Evolutionary conservation across 192 early-diverging fungal genomes (phyloP).

Genomic region (Dispira simplex): DNA sequence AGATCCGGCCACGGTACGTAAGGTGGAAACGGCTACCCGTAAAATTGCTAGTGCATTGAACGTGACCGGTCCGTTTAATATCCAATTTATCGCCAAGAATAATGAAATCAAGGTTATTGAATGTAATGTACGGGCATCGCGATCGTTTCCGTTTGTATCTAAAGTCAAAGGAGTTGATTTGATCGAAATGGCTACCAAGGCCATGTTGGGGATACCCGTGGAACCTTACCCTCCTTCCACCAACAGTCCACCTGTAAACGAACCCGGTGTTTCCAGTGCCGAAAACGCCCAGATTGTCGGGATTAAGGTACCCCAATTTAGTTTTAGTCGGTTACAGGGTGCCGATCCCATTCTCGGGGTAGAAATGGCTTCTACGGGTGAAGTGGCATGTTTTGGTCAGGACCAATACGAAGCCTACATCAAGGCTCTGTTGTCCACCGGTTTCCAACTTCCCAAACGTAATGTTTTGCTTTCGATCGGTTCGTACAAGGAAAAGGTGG

Average conservation of each 20-base stretch:
- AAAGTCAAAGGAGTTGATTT: slow-evolving; percentile 91
- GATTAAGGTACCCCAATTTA: slow-evolving; percentile 97
- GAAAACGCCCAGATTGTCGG: slow-evolving; percentile 72
- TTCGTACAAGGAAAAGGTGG: slow-evolving; percentile 96
- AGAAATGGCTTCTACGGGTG: slow-evolving; percentile 99
- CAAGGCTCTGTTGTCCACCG: slow-evolving; percentile 87
- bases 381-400: slow-evolving; percentile 94
- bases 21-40: slow-evolving; percentile 81
- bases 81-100: slow-evolving; percentile 99
- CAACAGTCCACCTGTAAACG: slow-evolving; percentile 13
- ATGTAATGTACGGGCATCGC: slow-evolving; percentile 93
- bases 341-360: slow-evolving; percentile 97
- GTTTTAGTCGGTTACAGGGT: slow-evolving; percentile 85
- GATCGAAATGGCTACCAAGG: slow-evolving; percentile 93
- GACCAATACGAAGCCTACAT: slow-evolving; percentile 98
- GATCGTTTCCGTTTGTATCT: slow-evolving; percentile 96
- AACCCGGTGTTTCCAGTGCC: slow-evolving; percentile 13
- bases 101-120: slow-evolving; percentile 99
- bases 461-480: slow-evolving; percentile 95
- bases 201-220: slow-evolving; percentile 74
- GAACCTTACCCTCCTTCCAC: slow-evolving; percentile 62
- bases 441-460: slow-evolving; percentile 84
- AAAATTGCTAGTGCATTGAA: slow-evolving; percentile 88
- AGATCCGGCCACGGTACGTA: slow-evolving; percentile 82
- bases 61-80: slow-evolving; percentile 97